Percentiles rank a stretch among this genome's conserved stretches.
phyloP scores from a whole-genome alignment of 2,329 filamentous ascomycete species.

The Pestalotiopsis sp. region DNA sequence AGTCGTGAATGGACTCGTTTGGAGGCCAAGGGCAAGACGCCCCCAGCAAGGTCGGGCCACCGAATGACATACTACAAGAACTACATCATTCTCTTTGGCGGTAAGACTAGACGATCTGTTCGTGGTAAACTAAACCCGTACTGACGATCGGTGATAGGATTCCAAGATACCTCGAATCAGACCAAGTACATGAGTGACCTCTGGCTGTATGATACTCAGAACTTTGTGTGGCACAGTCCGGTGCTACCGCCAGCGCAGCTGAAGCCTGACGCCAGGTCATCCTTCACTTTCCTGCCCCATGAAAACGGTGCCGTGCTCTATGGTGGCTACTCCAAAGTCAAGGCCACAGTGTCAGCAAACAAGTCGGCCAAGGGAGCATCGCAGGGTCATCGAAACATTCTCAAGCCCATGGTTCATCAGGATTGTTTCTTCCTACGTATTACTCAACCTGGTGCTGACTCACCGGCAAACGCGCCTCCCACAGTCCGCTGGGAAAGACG shows the following conservation, averaged over 20 bases:
- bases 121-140: neutral
- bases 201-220: conserved; percentile 93
- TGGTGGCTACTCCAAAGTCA: conserved; percentile 92
- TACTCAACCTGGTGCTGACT: conserved; percentile 69
- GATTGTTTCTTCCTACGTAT: conserved; percentile 94
- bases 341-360: conserved; percentile 62
- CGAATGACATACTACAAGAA: conserved; percentile 98
- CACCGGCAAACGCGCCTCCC: conserved; percentile 66
- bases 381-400: conserved; percentile 68
- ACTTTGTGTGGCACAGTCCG: conserved; percentile 83
- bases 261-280: conserved; percentile 88
- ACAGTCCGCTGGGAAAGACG: conserved; percentile 87
- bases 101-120: conserved; percentile 17
- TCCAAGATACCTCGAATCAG: conserved; percentile 94
- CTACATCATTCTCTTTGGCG: conserved; percentile 93
- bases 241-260: conserved; percentile 75
- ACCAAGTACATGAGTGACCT: conserved; percentile 93
- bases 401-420: conserved; percentile 89
- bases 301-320: conserved; percentile 89
- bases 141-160: conserved; percentile 48
- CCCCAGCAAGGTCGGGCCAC: conserved; percentile 86
- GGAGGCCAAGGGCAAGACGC: conserved; percentile 76
- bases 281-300: conserved; percentile 89
- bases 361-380: conserved; percentile 67
- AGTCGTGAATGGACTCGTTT: conserved; percentile 89